Base-by-base conservation (phyloP, 345 rosid species). In the Noccaea bulbosa region DNA sequence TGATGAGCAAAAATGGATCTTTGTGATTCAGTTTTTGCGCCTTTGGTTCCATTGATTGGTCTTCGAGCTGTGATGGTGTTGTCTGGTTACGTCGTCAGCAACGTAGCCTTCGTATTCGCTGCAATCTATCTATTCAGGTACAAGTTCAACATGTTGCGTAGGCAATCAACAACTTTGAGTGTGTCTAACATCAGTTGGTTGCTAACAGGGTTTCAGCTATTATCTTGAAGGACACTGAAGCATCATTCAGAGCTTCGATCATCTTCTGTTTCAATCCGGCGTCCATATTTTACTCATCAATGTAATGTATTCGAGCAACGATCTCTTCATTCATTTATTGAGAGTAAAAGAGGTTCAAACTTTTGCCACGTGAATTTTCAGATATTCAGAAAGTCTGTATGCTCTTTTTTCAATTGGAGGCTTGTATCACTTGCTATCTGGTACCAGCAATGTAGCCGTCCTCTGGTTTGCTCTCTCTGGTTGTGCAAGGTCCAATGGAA, bases 201-300 rank as follows among this genome's bases (percentile, higher is more conserved):
- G n/a, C 78, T 74, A 30, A 69, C 86, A 91, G 99, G 91, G 78
- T 89, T 74, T 88, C 99, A 30, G 75, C 80, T 66, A 54, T 81
- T 75, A 72, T 91, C 58, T 80, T 94, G 84, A 84, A 74, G 86
- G 96, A 94, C 69, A 60, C 81, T 53, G 80, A 80, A 41, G 87
- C 85, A 10, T 83, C 99, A 43, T 52, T 94, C 15, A 75, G 79
- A 55, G 91, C 99, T 70, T 86, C 96, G 0, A 6, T 86, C 12
- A 73, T 91, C 57, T 94, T 94, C 75, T 89, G 96, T 83, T 89
- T 89, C 83, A 91, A 91, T 66, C 97, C 97, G 0, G 97, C 97
- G 1, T 91, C 96, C 24, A 81, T 93, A 73, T 91, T 91, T 57
- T 91, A 89, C 71, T 82, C 97, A 5, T 87, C 96, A 56, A 80